A percentile compares a stretch with the other conserved stretches of the same genome.
Evolutionary conservation across 805 yeast species (phyloP).

Genomic region (Saccharomycopsis sp.): DNA sequence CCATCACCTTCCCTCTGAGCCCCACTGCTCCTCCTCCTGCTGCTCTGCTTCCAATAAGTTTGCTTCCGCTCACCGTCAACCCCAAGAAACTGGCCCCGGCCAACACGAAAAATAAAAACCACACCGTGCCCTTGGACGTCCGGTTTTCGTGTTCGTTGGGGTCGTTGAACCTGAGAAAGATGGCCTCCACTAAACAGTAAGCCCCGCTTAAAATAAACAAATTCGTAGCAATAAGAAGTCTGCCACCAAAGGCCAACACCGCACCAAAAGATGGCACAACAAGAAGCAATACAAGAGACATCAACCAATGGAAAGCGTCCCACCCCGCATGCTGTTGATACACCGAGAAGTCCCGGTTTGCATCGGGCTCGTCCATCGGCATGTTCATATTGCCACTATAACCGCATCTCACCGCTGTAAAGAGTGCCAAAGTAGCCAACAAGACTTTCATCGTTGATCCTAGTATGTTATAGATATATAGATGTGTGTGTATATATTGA

Average conservation of each 20-base stretch:
- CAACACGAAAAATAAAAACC: constrained; percentile 45
- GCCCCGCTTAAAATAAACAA: constrained; percentile 39
- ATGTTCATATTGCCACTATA: constrained; percentile 3
- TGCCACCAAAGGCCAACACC: constrained; percentile 46
- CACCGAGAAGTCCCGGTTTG: constrained; percentile 1
- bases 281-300: constrained; percentile 38
- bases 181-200: constrained; percentile 48
- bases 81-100: constrained; percentile 46
- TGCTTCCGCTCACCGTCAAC: constrained; percentile 43
- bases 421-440: no score
- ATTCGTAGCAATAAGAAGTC: constrained; percentile 33
- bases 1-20: constrained; percentile 24
- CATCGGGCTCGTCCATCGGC: constrained; percentile 11
- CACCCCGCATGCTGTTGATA: constrained; percentile 34
- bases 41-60: constrained; percentile 21
- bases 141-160: constrained; percentile 55
- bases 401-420: no score
- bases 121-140: constrained; percentile 60
- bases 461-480: no score
- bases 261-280: constrained; percentile 50
- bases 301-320: constrained; percentile 59
- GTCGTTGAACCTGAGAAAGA: constrained; percentile 56
- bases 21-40: constrained; percentile 23
- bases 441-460: no score
- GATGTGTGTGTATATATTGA: no score